These are phyloP conservation scores for Lithospermum erythrorhizon DNA, from an alignment of 257 asterid species.

Conservation along the genomic window DNA sequence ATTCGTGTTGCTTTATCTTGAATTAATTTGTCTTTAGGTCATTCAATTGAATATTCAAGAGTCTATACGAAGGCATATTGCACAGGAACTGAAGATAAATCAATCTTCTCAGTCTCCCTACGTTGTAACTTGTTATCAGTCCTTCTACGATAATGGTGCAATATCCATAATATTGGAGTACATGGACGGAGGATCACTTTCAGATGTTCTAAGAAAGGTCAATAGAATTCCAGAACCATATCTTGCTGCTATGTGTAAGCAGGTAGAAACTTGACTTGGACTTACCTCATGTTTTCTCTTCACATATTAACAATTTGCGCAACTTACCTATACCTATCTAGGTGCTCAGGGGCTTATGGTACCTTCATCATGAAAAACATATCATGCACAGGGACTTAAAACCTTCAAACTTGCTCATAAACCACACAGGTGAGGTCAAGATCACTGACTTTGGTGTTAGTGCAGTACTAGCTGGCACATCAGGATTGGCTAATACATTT, in stretches of 20 bases:
- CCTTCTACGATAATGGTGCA: slow-evolving; percentile 97
- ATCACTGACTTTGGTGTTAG: slow-evolving; percentile 98
- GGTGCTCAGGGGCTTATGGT: slow-evolving; percentile 98
- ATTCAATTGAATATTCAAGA: slow-evolving; percentile 94
- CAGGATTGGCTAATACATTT: slow-evolving; percentile 83
- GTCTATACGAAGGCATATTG: slow-evolving; percentile 68
- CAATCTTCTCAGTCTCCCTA: slow-evolving; percentile 92
- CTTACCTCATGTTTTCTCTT: slow-evolving; percentile 2
- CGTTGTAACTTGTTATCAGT: slow-evolving; percentile 80
- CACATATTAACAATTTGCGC: slow-evolving; percentile 5
- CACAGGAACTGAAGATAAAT: slow-evolving; percentile 92
- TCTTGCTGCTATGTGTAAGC: slow-evolving; percentile 92
- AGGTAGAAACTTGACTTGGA: slow-evolving; percentile 33
- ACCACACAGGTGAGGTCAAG: slow-evolving; percentile 95
- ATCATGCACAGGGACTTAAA: slow-evolving; percentile 91
- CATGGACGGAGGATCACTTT: slow-evolving; percentile 98
- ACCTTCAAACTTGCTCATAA: slow-evolving; percentile 87
- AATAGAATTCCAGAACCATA: slow-evolving; percentile 74
- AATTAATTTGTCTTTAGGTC: slow-evolving; percentile 40
- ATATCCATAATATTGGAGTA: slow-evolving; percentile 89
- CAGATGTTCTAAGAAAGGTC: slow-evolving; percentile 81
- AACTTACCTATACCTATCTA: slow-evolving; percentile 13
- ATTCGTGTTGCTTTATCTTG: slow-evolving; percentile 1
- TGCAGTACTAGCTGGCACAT: slow-evolving; percentile 71
- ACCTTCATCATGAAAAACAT: slow-evolving; percentile 97